These are phyloP conservation scores for Daldinia sp. DNA, from an alignment of 2,329 filamentous ascomycete genomes.

Conservation along the genomic window DNA sequence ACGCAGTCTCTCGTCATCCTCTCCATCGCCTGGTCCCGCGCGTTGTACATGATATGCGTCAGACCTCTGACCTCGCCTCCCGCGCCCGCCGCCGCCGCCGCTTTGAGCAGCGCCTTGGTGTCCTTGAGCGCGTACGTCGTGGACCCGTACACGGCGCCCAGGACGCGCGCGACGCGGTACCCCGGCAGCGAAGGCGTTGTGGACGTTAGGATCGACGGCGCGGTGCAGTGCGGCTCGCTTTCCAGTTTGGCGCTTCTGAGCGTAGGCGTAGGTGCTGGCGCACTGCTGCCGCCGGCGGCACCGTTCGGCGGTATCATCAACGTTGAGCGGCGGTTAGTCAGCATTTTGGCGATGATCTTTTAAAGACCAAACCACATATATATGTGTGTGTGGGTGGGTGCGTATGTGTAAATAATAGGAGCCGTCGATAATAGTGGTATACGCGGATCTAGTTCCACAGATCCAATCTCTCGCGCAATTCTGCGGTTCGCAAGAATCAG, in stretches of 20 bases:
- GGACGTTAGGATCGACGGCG: constrained; percentile 42
- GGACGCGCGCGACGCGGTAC: constrained; percentile 40
- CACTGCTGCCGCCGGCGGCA: constrained; percentile 16
- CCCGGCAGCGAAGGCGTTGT: constrained; percentile 43
- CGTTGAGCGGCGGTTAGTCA: constrained; percentile 44
- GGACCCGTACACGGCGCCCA: constrained; percentile 45
- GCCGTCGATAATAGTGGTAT: background rate
- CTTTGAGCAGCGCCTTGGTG: constrained; percentile 44
- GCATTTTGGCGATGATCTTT: constrained; percentile 36
- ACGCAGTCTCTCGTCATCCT: constrained; percentile 45
- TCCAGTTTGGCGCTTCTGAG: constrained; percentile 36
- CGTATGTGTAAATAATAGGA: background rate
- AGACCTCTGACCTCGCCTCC: constrained; percentile 42
- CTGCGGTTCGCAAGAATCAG: background rate
- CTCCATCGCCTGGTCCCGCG: constrained; percentile 45
- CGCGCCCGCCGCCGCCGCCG: constrained; percentile 9
- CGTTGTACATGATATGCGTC: constrained; percentile 45
- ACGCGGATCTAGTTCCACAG: background rate
- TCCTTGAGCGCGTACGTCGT: constrained; percentile 45
- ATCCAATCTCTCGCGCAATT: background rate
- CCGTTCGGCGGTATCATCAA: constrained; percentile 34
- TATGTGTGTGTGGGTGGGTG: background rate
- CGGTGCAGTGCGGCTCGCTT: constrained; percentile 42
- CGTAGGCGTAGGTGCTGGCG: background rate
- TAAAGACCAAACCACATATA: background rate